Evolutionary conservation across 1,139 yeast genomes (phyloP).

Genomic region (Magnusiomyces paraingens): DNA sequence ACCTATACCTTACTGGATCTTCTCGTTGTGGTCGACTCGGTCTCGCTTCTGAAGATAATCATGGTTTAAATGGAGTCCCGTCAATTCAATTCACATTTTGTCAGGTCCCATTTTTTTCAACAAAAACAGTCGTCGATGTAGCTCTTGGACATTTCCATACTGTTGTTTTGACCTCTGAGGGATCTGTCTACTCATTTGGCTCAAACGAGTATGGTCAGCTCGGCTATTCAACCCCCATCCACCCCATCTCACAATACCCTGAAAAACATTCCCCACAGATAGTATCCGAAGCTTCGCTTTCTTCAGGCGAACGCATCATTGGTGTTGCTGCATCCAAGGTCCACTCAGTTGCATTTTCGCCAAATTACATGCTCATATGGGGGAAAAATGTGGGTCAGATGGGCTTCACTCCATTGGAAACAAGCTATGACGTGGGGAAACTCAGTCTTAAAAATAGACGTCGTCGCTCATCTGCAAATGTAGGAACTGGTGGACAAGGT

Average conservation of each 20-base stretch:
- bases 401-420: slow-evolving; percentile 43
- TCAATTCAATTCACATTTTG: slow-evolving; percentile 33
- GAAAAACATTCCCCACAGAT: slow-evolving; percentile 43
- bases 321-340: slow-evolving; percentile 66
- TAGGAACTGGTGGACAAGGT: slow-evolving; percentile 25
- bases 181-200: slow-evolving; percentile 73
- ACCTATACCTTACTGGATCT: slow-evolving; percentile 56
- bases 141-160: slow-evolving; percentile 65
- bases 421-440: slow-evolving; percentile 13
- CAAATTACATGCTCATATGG: slow-evolving; percentile 56
- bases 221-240: slow-evolving; percentile 40
- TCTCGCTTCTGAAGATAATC: slow-evolving; percentile 33
- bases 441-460: not conserved
- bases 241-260: slow-evolving; percentile 8
- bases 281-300: slow-evolving; percentile 42
- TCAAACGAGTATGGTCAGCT: slow-evolving; percentile 58
- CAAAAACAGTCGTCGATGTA: slow-evolving; percentile 37
- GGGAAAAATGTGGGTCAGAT: slow-evolving; percentile 85
- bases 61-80: slow-evolving; percentile 8
- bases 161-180: slow-evolving; percentile 45
- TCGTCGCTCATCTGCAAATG: not conserved
- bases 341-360: slow-evolving; percentile 61
- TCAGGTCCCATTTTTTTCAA: slow-evolving; percentile 34
- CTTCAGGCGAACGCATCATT: slow-evolving; percentile 34
- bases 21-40: slow-evolving; percentile 73